phyloP scores from a whole-genome alignment of 2,329 filamentous ascomycete genomes.

The Diplodia scrobiculata region DNA sequence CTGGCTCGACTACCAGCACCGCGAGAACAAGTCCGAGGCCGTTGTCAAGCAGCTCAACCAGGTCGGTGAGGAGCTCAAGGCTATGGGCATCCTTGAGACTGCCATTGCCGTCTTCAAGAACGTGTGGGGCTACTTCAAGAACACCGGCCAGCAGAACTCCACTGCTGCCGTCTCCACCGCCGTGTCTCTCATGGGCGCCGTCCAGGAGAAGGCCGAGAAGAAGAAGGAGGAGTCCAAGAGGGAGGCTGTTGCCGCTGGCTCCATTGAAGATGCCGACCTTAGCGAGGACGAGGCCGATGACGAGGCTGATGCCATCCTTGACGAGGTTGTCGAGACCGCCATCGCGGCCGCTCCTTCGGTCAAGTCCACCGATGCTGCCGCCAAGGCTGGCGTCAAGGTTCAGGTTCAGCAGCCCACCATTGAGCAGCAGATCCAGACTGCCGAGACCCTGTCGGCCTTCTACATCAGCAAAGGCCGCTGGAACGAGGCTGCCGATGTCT shows the following conservation, averaged over 20 bases:
- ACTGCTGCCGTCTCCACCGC: slow-evolving; percentile 37
- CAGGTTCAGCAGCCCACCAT: slow-evolving; percentile 17
- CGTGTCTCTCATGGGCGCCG: slow-evolving; percentile 35
- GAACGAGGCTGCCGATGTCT: slow-evolving; percentile 26
- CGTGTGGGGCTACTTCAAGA: slow-evolving; percentile 37
- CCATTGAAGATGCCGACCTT: slow-evolving; percentile 56
- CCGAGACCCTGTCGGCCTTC: slow-evolving; percentile 26
- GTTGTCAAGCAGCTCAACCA: slow-evolving; percentile 28
- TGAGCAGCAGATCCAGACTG: slow-evolving; percentile 25
- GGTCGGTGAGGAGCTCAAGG: slow-evolving; percentile 29
- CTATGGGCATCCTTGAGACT: slow-evolving; percentile 29
- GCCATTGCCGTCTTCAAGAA: slow-evolving; percentile 28
- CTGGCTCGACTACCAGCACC: slow-evolving; percentile 30
- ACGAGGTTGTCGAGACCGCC: slow-evolving; percentile 29
- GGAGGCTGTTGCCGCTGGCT: slow-evolving; percentile 25
- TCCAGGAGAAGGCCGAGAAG: slow-evolving; percentile 30
- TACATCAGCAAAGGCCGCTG: slow-evolving; percentile 29
- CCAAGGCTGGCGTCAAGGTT: slow-evolving; percentile 2
- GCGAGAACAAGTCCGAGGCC: slow-evolving; percentile 28
- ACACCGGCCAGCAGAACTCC: slow-evolving; percentile 35
- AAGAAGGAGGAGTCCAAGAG: slow-evolving; percentile 33
- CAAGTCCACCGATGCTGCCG: slow-evolving; percentile 3
- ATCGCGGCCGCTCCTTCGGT: slow-evolving; percentile 20
- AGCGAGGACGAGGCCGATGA: slow-evolving; percentile 48
- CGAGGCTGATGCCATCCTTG: slow-evolving; percentile 28